phyloP scores from a whole-genome alignment of 2,329 filamentous ascomycete species.

The Sporothrix euskadiensis region DNA sequence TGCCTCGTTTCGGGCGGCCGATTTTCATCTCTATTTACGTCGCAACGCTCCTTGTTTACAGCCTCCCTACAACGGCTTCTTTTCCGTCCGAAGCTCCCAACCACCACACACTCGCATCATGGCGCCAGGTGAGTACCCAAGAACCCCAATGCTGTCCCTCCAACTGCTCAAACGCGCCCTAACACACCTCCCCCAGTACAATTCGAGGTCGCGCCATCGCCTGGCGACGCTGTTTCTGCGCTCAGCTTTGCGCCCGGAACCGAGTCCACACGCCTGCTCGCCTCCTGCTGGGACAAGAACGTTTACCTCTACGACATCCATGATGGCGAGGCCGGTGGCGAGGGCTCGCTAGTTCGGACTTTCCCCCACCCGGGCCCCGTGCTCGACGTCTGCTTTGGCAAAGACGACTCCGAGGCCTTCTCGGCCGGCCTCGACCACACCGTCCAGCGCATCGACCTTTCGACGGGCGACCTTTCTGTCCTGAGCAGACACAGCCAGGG shows the following conservation, averaged over 20 bases:
- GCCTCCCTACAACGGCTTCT: background rate
- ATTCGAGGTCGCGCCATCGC: constrained; percentile 78
- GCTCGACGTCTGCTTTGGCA: constrained; percentile 87
- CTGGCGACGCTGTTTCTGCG: constrained; percentile 82
- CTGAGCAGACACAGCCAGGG: constrained; percentile 77
- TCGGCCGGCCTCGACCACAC: constrained; percentile 83
- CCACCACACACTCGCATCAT: constrained; percentile 22
- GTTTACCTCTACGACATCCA: constrained; percentile 84
- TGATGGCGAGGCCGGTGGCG: constrained; percentile 55
- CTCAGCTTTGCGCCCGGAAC: constrained; percentile 79
- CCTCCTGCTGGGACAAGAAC: constrained; percentile 91
- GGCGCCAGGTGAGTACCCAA: constrained; percentile 29
- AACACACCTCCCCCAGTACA: constrained; percentile 24
- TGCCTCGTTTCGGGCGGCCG: constrained; percentile 9
- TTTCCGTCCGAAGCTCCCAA: background rate
- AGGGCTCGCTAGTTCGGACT: constrained; percentile 66
- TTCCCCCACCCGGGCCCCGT: constrained; percentile 83
- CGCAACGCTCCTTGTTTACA: constrained; percentile 29
- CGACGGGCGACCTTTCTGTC: constrained; percentile 69
- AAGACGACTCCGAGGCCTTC: constrained; percentile 79
- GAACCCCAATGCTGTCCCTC: too few relatives aligned
- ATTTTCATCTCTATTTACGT: constrained; percentile 24
- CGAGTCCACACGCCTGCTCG: constrained; percentile 74
- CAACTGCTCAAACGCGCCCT: background rate
- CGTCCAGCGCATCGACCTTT: constrained; percentile 73